Evolutionary conservation across 495 filamentous ascomycete species (phyloP), one percentile per base, ranked within the genome.

Genomic region (Neurospora tetrasperma): DNA sequence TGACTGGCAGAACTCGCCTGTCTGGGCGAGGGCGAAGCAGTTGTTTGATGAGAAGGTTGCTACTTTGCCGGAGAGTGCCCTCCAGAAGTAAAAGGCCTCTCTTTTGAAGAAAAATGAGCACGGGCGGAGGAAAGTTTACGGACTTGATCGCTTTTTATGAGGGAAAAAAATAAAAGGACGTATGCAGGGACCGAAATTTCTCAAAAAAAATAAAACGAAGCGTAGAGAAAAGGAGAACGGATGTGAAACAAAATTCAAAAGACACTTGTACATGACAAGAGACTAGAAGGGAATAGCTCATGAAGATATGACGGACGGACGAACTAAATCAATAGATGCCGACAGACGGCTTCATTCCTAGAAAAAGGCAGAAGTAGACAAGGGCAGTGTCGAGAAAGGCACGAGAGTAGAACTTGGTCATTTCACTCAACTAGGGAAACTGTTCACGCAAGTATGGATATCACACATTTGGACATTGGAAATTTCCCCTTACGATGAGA

Each of bases 21-120:
- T 97, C 5, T 98, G 95, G 95, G 83, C 85, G 72, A 87, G 91
- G 54, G 94, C 94, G 10, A 90, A 96, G 86, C 88, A 91, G 80
- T 84, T 97, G 72, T 97, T 96, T 84, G 81, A 92, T 69, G 89
- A 94, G 78, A 97, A 97, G 87, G 93, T 94, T 46, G 87, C 88
- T 27, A 91, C 89, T 40, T 81, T 97, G 74, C 91, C 93, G 20
- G 79, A 79, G n/a, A 80, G 78, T 62, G 83, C 81, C 9, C 73
- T 84, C 40, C 75, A 82, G 74, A 80, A 80, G 70, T 83, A 42
- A 42, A 42, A 42, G 14, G 40, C 10, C 40, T 41, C 40, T 41
- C 40, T 41, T 11, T 0, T 31, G 27, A 9, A 41, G 9, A 9
- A 41, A 41, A 9, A 41, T 41, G 42, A 42, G 42, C 4, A 42